Conservation (phyloP, 306 rosid genomes). For the Castanea mollissima region DNA sequence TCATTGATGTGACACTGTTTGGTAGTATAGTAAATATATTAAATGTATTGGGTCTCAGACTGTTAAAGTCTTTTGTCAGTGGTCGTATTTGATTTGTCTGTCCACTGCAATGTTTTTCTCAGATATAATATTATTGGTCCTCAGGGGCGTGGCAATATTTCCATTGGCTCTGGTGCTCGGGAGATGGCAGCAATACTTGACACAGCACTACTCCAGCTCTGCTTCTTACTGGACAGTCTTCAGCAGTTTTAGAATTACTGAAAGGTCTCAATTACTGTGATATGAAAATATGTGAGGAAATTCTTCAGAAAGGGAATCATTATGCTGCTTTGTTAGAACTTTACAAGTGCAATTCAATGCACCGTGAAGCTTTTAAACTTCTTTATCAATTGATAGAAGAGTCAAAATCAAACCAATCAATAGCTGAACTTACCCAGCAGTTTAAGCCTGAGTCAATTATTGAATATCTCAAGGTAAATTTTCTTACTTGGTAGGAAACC, state of each 20-base stretch:
- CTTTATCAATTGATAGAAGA: conserved; percentile 76
- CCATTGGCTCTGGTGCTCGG: conserved; percentile 77
- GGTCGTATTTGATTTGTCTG: background rate
- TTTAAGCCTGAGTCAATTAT: conserved; percentile 87
- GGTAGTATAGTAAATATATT: background rate
- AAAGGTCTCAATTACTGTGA: conserved; percentile 87
- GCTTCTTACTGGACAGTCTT: conserved; percentile 86
- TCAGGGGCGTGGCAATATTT: conserved; percentile 67
- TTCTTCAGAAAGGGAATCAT: conserved; percentile 65
- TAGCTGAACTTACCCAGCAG: conserved; percentile 52
- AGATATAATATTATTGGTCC: conserved; percentile 15
- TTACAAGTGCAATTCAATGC: conserved; percentile 87
- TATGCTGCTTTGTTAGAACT: conserved; percentile 77
- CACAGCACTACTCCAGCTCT: conserved; percentile 90
- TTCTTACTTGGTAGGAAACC: conserved; percentile 19
- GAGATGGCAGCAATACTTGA: conserved; percentile 93
- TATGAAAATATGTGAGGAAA: conserved; percentile 80
- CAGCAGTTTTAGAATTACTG: conserved; percentile 67
- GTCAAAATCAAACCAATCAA: conserved; percentile 56
- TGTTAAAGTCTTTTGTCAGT: background rate
- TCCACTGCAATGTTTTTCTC: background rate
- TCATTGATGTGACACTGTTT: background rate
- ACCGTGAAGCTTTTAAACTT: conserved; percentile 90
- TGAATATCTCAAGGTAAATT: conserved; percentile 90
- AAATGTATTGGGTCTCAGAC: background rate